These are phyloP conservation scores for Alternaria novae-zelandiae DNA, from an alignment of 2,329 filamentous ascomycete genomes.

Conservation along the genomic window DNA sequence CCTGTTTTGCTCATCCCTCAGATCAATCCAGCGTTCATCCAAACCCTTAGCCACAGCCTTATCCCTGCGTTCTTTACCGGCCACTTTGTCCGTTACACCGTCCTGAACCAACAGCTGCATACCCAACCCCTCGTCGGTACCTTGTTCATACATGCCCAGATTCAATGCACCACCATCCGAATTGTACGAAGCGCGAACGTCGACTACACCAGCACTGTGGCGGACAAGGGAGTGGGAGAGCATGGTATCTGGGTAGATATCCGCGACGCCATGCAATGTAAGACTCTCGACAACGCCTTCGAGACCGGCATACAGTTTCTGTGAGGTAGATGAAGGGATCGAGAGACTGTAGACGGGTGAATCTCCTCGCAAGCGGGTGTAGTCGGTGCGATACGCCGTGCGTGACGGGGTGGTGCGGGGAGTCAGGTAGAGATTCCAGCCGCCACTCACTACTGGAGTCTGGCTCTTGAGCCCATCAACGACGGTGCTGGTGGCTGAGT, in stretches of 20 bases:
- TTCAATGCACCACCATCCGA: constrained; percentile 45
- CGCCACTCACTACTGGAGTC: constrained; percentile 23
- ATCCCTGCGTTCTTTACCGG: constrained; percentile 5
- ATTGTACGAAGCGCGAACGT: constrained; percentile 42
- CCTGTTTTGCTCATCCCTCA: constrained; percentile 27
- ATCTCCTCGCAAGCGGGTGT: constrained; percentile 30
- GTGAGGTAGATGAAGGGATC: constrained; percentile 52
- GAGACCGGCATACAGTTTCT: constrained; percentile 56
- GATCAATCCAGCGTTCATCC: constrained; percentile 51
- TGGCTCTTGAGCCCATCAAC: constrained; percentile 3
- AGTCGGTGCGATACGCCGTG: constrained; percentile 21
- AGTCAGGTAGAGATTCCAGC: constrained; percentile 57
- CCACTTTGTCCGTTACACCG: constrained; percentile 29
- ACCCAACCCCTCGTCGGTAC: constrained; percentile 31
- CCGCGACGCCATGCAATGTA: constrained; percentile 52
- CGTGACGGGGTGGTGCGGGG: constrained; percentile 35
- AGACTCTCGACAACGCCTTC: constrained; percentile 54
- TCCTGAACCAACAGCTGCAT: constrained; percentile 52
- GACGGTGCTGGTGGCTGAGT: constrained; percentile 24
- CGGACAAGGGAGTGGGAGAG: constrained; percentile 28
- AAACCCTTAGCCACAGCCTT: constrained; percentile 22
- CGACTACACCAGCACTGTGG: constrained; percentile 14
- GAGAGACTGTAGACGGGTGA: constrained; percentile 58
- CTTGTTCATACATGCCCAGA: constrained; percentile 57
- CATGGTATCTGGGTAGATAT: constrained; percentile 53